Conservation (phyloP, 768 basidiomycete species). For the Pulveroboletus sp. region DNA sequence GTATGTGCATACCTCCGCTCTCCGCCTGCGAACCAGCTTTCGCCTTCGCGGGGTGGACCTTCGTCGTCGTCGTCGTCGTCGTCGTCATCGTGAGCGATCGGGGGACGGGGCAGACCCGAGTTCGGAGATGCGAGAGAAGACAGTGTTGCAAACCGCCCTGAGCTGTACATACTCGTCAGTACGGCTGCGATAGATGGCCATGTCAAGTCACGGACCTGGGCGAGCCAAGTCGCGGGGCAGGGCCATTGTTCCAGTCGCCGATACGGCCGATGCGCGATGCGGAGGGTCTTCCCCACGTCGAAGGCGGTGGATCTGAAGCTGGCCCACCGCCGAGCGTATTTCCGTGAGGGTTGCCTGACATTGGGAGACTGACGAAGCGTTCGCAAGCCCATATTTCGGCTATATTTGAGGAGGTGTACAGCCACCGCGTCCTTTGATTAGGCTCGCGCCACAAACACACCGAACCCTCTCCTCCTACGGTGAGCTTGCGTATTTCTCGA, state of each 20-base stretch:
- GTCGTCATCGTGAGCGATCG: conserved; percentile 23
- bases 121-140: conserved; percentile 27
- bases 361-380: conserved; percentile 9
- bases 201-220: conserved; percentile 8
- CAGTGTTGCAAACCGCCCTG: conserved; percentile 35
- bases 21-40: conserved; percentile 91
- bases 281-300: conserved; percentile 40
- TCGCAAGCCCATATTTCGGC: too few species aligned
- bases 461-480: too few species aligned
- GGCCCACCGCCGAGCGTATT: conserved; percentile 46
- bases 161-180: conserved; percentile 10
- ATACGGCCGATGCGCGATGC: conserved; percentile 47
- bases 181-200: background rate
- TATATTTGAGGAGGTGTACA: background rate
- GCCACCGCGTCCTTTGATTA: background rate
- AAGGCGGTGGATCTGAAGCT: conserved; percentile 42
- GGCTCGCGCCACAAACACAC: too few species aligned
- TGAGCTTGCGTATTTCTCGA: too few species aligned
- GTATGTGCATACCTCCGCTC: conserved; percentile 65
- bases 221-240: conserved; percentile 20
- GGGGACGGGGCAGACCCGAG: conserved; percentile 10
- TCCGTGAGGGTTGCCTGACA: conserved; percentile 41
- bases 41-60: conserved; percentile 36
- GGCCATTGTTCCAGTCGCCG: conserved; percentile 40
- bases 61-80: conserved; percentile 52